Conservation (phyloP, 2,329 filamentous ascomycete genomes). For the Beauveria brongniartii region DNA sequence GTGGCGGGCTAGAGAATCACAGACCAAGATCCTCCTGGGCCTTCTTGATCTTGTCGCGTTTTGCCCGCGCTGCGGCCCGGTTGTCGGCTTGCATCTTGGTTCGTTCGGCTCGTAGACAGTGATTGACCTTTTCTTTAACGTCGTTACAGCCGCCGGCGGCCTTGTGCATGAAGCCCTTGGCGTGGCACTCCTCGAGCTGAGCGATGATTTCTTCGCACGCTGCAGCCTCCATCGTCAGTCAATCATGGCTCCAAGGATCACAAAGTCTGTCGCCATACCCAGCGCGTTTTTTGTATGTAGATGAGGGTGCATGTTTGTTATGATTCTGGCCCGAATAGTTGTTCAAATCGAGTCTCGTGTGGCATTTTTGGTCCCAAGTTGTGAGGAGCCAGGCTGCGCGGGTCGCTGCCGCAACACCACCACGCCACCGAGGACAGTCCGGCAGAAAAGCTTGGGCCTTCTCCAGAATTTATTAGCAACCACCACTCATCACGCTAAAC, state of each 20-base stretch:
- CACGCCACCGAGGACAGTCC: not conserved
- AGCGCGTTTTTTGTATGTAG: constrained; percentile 86
- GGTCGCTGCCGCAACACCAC: not conserved
- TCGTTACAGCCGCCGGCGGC: constrained; percentile 83
- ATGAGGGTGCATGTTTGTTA: constrained; percentile 82
- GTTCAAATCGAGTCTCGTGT: not conserved
- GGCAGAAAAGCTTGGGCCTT: constrained; percentile 24
- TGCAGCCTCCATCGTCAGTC: constrained; percentile 32
- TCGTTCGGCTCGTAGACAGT: constrained; percentile 75
- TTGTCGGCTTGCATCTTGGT: constrained; percentile 71
- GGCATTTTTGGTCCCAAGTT: not conserved
- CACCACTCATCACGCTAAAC: not conserved
- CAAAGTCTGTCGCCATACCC: constrained; percentile 43
- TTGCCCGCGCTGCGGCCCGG: constrained; percentile 59
- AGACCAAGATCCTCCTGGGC: constrained; percentile 50
- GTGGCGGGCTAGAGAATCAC: constrained; percentile 14
- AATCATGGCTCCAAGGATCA: not conserved
- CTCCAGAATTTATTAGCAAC: constrained; percentile 13
- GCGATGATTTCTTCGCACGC: constrained; percentile 93
- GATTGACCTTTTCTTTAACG: constrained; percentile 74
- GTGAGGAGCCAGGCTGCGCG: not conserved
- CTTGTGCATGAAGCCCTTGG: constrained; percentile 86
- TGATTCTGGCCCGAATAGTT: not conserved
- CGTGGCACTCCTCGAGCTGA: constrained; percentile 92
- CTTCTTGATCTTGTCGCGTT: constrained; percentile 62